phyloP scores from a whole-genome alignment of 2,329 filamentous ascomycete genomes.

The Verticillium nonalfalfae region DNA sequence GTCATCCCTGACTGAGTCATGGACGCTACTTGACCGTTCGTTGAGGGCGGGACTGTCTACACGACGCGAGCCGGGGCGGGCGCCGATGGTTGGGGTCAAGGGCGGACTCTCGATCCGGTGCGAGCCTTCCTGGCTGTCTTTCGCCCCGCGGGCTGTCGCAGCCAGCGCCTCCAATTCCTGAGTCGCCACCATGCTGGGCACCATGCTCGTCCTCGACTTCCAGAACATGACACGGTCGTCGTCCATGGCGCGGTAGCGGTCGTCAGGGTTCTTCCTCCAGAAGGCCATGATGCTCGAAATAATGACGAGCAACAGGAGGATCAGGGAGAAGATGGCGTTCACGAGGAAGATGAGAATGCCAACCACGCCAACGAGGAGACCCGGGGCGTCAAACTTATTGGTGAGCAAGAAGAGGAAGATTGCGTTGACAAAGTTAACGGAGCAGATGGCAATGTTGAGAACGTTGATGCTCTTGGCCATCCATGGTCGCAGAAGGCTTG shows the following conservation, averaged over 20 bases:
- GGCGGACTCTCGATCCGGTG: no score
- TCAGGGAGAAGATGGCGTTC: conserved; percentile 77
- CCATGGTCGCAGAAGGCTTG: conserved; percentile 81
- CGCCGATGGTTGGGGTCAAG: no score
- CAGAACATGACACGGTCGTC: conserved; percentile 63
- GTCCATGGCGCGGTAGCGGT: conserved; percentile 70
- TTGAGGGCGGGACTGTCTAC: no score
- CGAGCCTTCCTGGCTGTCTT: no score
- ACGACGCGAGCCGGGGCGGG: no score
- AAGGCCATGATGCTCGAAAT: conserved; percentile 60
- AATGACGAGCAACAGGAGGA: conserved; percentile 71
- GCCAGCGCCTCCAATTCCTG: conserved; percentile 88
- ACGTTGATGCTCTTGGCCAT: conserved; percentile 99
- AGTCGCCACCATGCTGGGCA: conserved; percentile 56
- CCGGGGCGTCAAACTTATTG: conserved; percentile 52
- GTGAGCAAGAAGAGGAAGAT: conserved; percentile 89
- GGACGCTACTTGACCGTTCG: no score
- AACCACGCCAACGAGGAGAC: conserved; percentile 78
- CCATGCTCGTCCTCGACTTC: conserved; percentile 65
- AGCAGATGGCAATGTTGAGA: conserved; percentile 90
- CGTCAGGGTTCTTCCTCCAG: conserved; percentile 74
- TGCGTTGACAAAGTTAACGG: conserved; percentile 83
- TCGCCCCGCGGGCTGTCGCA: conserved; percentile 62
- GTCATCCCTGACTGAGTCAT: no score
- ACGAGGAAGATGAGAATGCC: conserved; percentile 84